Evolutionary conservation across 1,284 basidiomycete genomes (phyloP).

Genomic region (Trametes pubescens): DNA sequence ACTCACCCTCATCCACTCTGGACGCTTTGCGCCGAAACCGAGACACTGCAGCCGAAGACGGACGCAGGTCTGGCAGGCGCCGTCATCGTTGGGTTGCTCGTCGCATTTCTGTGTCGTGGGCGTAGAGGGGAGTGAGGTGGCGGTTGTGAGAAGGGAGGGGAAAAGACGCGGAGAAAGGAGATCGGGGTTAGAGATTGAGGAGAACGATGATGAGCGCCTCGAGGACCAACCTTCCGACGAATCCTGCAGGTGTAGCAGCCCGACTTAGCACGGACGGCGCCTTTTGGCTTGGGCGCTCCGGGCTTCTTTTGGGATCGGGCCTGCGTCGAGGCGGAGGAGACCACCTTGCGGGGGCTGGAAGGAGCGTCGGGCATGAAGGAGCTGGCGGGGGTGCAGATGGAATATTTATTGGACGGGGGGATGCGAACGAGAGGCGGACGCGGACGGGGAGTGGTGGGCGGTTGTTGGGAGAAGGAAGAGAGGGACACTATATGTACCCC

Average conservation of each 20-base stretch:
- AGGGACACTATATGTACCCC: slow-evolving; percentile 45
- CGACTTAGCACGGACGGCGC: slow-evolving; percentile 80
- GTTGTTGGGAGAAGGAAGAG: slow-evolving; percentile 38
- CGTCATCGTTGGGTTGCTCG: slow-evolving; percentile 67
- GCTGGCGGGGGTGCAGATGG: slow-evolving; percentile 23
- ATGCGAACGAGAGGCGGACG: slow-evolving; percentile 22
- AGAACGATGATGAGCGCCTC: slow-evolving; percentile 33
- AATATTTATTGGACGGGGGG: slow-evolving; percentile 32
- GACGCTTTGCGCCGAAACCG: slow-evolving; percentile 83
- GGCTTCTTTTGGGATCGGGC: slow-evolving; percentile 50
- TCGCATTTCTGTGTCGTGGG: slow-evolving; percentile 76
- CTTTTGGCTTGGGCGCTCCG: slow-evolving; percentile 76
- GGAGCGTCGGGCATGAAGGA: slow-evolving; percentile 45
- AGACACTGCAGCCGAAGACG: slow-evolving; percentile 85
- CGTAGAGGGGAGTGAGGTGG: slow-evolving; percentile 17
- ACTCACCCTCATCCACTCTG: slow-evolving; percentile 83
- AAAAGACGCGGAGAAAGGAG: slow-evolving; percentile 27
- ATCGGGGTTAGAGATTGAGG: slow-evolving; percentile 31
- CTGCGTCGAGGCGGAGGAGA: slow-evolving; percentile 47
- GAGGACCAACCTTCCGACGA: slow-evolving; percentile 69
- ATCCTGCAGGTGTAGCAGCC: slow-evolving; percentile 88
- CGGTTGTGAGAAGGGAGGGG: slow-evolving; percentile 26
- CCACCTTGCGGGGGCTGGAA: slow-evolving; percentile 43
- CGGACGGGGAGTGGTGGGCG: slow-evolving; percentile 35
- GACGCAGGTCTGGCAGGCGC: slow-evolving; percentile 76